A percentile compares a stretch with the other conserved stretches of the same genome.
phyloP scores from a whole-genome alignment of 257 asterid genomes.

The Solanum pimpinellifolium region DNA sequence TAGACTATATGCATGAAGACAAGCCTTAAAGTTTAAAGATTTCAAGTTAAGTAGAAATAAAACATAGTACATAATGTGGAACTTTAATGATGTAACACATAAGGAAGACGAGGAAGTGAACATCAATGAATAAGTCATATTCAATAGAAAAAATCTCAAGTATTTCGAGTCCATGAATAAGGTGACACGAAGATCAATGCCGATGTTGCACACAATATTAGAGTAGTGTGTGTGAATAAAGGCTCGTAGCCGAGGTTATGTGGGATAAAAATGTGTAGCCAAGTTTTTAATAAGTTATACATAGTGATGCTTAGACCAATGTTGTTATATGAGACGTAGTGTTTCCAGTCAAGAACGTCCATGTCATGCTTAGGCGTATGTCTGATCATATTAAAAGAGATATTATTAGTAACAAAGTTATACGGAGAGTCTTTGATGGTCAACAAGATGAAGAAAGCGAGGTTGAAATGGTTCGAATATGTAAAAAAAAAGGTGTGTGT shows the following conservation, averaged over 20 bases:
- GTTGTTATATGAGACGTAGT: not conserved
- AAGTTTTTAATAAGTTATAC: not conserved
- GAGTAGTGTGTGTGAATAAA: not conserved
- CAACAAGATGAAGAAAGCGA: not conserved
- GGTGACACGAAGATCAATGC: not conserved
- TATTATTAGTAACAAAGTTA: not conserved
- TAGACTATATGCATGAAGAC: too few species aligned
- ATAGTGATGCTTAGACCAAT: not conserved
- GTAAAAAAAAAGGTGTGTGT: not conserved
- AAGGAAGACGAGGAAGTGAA: too few species aligned
- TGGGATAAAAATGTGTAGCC: not conserved
- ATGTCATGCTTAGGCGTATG: not conserved
- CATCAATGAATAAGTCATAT: too few species aligned
- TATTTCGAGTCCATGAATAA: not conserved
- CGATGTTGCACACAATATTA: too few species aligned
- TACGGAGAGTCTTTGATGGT: rapidly evolving
- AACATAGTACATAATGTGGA: not conserved
- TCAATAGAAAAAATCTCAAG: not conserved
- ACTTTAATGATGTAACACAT: too few species aligned
- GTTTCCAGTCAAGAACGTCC: not conserved
- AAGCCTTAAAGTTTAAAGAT: too few species aligned
- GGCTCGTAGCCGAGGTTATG: rapidly evolving
- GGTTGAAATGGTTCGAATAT: not conserved
- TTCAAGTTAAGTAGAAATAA: not conserved
- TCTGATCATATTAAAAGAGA: not conserved